Percentiles rank a stretch among this genome's conserved stretches.
Conservation (phyloP, 176 grass and related monocot species). For the Raddia guianensis region DNA sequence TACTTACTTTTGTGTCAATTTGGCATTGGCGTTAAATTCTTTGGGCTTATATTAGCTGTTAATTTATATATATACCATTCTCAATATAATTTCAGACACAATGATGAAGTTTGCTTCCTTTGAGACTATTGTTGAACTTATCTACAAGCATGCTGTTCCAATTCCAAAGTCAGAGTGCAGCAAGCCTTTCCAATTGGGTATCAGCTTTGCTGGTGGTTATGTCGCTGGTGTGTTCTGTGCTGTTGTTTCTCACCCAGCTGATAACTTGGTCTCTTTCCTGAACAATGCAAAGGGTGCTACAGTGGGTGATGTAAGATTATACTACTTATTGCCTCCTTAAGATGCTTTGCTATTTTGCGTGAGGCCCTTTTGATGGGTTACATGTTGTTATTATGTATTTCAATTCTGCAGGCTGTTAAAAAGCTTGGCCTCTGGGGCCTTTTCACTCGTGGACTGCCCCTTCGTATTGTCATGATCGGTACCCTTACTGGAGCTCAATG, state of each 20-base stretch:
- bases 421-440: conserved; percentile 47
- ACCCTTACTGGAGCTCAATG: conserved; percentile 72
- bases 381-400: neutral
- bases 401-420: conserved; percentile 53
- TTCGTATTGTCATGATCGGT: conserved; percentile 88
- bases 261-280: conserved; percentile 44
- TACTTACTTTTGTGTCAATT: neutral
- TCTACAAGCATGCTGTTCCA: conserved; percentile 68
- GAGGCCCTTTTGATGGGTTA: neutral
- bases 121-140: conserved; percentile 63
- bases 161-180: conserved; percentile 62
- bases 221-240: conserved; percentile 68
- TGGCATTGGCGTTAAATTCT: neutral
- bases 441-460: conserved; percentile 46
- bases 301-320: conserved; percentile 63
- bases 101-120: conserved; percentile 89
- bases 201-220: conserved; percentile 73
- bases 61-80: neutral
- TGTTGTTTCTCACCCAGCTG: conserved; percentile 65
- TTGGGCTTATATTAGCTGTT: neutral
- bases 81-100: conserved; percentile 46
- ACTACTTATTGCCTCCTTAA: neutral
- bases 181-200: conserved; percentile 54
- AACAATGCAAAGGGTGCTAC: conserved; percentile 61
- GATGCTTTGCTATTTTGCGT: neutral